Base-by-base conservation (phyloP, 306 rosid species). In the Vigna nakashimae region DNA sequence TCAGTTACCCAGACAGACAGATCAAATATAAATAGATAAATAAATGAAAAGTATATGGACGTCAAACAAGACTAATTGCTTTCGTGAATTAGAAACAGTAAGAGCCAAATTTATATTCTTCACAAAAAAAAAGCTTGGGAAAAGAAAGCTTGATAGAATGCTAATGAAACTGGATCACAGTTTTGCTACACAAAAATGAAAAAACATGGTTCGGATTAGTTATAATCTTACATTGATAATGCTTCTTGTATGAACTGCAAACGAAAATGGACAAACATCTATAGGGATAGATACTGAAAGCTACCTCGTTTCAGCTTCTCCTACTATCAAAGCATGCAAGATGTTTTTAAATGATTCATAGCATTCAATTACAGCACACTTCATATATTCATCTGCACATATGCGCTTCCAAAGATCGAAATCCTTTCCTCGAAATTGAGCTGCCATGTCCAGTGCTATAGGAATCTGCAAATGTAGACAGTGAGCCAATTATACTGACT, bases 351-450 rank as follows among this genome's bases (percentile, higher is more conserved):
- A 89, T 69, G 93, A 82, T 85, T 92, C 98, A 56, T 95, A 92
- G 79, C 98, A 89, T 76, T 95, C 99, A 58, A 92, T 89, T 66
- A 92, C 99, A 32, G 98, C 98, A 71, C 97, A 95, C 82, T 91
- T 92, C 97, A 88, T 87, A 83, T 95, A 92, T 84, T 95, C 98
- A 65, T 95, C 99, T 4, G 84, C 92, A 84, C 90, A 87, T 83
- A 95, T 91, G 75, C 98, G 96, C 82, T 84, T 95, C 96, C 97
- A 91, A 80, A 95, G 98, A 83, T 95, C 98, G n/a, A 89, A 79
- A 71, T 92, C 99, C 82, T 30, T 89, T 82, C 89, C 81, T 86
- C 85, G 90, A 77, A 95, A 92, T 82, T 95, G 92, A 82, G 91
- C 98, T 67, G 99, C 96, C 99, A 91, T 95, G 65, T 95, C 98